Percentiles rank a stretch among this genome's conserved stretches.
Evolutionary conservation across 192 early-diverging fungal species (phyloP).

Genomic region (Mycoemilia scoparia): DNA sequence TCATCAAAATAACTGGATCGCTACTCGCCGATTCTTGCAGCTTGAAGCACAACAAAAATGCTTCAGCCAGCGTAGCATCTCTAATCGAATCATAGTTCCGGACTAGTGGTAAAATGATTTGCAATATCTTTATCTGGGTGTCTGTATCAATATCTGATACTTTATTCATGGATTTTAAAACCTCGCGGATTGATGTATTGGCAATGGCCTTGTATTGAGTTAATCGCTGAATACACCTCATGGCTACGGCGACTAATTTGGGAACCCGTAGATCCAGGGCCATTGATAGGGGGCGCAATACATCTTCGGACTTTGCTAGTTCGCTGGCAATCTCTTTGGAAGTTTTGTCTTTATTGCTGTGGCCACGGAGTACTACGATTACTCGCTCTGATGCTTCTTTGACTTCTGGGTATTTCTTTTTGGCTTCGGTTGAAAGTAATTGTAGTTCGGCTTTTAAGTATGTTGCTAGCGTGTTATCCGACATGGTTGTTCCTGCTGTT

Average conservation of each 20-base stretch:
- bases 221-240: conserved; percentile 58
- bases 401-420: conserved; percentile 81
- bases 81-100: conserved; percentile 63
- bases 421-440: conserved; percentile 66
- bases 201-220: conserved; percentile 17
- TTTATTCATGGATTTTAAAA: conserved; percentile 51
- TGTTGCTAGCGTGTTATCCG: too few relatives aligned
- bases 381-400: conserved; percentile 62
- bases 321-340: conserved; percentile 35
- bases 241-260: conserved; percentile 60
- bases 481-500: too few relatives aligned
- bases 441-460: too few relatives aligned
- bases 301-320: conserved; percentile 52
- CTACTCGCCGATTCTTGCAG: conserved; percentile 78
- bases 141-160: conserved; percentile 53
- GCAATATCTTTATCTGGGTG: conserved; percentile 83
- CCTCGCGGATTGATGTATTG: conserved; percentile 32
- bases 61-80: conserved; percentile 66
- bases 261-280: conserved; percentile 71
- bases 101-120: conserved; percentile 76
- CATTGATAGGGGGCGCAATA: conserved; percentile 65
- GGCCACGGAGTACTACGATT: conserved; percentile 30
- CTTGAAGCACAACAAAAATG: conserved; percentile 61
- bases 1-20: conserved; percentile 25
- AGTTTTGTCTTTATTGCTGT: conserved; percentile 18